Conservation (phyloP, 768 basidiomycete genomes). For the Melanogaster broomeanus region DNA sequence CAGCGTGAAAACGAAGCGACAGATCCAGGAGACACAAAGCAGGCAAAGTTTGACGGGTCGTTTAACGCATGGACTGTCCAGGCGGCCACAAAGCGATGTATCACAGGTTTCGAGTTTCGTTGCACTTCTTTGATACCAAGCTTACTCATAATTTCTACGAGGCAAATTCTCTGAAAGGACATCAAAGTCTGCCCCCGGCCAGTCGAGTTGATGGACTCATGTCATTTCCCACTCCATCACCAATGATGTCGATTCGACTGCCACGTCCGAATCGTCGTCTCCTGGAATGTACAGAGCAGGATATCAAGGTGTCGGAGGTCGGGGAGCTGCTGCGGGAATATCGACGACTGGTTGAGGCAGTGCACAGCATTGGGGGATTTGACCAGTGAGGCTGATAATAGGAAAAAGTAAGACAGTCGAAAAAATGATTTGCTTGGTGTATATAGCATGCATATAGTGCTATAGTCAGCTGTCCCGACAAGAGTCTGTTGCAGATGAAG, state of each 20-base stretch:
- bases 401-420: too few relatives aligned
- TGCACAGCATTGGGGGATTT: constrained; percentile 54
- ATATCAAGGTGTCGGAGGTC: constrained; percentile 81
- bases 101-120: constrained; percentile 32
- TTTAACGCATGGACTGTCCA: constrained; percentile 63
- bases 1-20: constrained; percentile 22
- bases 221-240: constrained; percentile 42
- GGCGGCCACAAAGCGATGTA: constrained; percentile 38
- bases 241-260: constrained; percentile 41
- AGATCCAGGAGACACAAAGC: constrained; percentile 54
- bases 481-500: too few relatives aligned
- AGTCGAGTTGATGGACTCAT: constrained; percentile 37
- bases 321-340: constrained; percentile 82
- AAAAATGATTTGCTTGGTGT: too few relatives aligned
- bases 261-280: constrained; percentile 71
- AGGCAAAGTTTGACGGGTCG: constrained; percentile 63
- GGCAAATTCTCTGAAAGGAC: background rate
- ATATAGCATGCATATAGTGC: too few relatives aligned
- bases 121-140: constrained; percentile 18
- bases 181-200: too few relatives aligned
- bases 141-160: constrained; percentile 7
- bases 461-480: too few relatives aligned
- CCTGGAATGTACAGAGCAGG: constrained; percentile 69
- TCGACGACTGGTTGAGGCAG: constrained; percentile 68
- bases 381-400: constrained; percentile 21